These are phyloP conservation scores for Schwanniomyces polymorphus DNA, from an alignment of 805 yeast genomes.

Conservation along the genomic window DNA sequence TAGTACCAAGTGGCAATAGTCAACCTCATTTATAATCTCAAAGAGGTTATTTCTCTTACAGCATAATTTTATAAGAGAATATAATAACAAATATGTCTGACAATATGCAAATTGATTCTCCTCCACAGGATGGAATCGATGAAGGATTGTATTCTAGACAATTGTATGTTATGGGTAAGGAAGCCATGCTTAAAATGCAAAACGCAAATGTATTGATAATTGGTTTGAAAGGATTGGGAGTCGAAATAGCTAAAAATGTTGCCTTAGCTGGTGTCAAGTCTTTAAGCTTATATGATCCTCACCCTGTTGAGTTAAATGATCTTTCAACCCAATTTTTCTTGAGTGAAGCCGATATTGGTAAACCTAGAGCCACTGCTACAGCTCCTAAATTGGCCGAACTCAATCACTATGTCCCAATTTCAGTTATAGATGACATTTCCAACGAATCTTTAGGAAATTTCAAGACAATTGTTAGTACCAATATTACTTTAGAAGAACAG, in stretches of 20 bases:
- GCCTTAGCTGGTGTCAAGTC: slow-evolving; percentile 97
- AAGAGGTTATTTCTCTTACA: neutral
- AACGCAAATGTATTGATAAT: slow-evolving; percentile 86
- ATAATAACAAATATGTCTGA: slow-evolving; percentile 16
- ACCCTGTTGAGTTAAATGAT: slow-evolving; percentile 63
- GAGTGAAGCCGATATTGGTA: slow-evolving; percentile 69
- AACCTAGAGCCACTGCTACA: slow-evolving; percentile 73
- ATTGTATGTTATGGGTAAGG: slow-evolving; percentile 93
- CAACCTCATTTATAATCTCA: neutral
- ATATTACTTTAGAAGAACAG: slow-evolving; percentile 68
- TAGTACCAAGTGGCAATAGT: neutral
- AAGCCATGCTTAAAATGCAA: slow-evolving; percentile 97
- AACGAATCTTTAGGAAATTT: slow-evolving; percentile 55
- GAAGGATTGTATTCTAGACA: slow-evolving; percentile 96
- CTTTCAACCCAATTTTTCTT: slow-evolving; percentile 90
- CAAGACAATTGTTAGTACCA: slow-evolving; percentile 87
- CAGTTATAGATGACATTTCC: slow-evolving; percentile 57
- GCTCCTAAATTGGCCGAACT: slow-evolving; percentile 71
- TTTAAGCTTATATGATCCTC: slow-evolving; percentile 80
- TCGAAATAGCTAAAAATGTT: slow-evolving; percentile 94
- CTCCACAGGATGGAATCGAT: slow-evolving; percentile 60
- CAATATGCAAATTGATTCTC: slow-evolving; percentile 44
- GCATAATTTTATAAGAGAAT: neutral
- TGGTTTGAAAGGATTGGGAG: slow-evolving; percentile 91
- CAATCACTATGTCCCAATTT: slow-evolving; percentile 86